Evolutionary conservation across 2,329 filamentous ascomycete species (phyloP), one percentile per base, ranked within the genome.

Genomic region (Aspergillus fischeri): DNA sequence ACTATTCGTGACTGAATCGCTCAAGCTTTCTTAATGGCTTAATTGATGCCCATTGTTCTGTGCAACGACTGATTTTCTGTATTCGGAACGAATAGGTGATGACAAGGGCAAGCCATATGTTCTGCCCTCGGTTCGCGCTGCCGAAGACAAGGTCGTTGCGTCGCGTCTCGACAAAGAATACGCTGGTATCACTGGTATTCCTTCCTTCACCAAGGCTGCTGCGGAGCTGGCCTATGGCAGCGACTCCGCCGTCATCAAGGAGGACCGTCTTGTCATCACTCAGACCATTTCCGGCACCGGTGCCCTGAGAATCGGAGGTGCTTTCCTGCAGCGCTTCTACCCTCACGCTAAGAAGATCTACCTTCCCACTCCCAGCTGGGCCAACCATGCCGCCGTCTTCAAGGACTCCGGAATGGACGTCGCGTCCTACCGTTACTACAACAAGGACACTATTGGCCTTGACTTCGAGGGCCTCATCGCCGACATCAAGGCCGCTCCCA

Each of bases 261-360:
- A 87, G 61, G 82, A 83, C 75, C 89, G 92, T 70, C 81, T 97
- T 62, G 92, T 87, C 79, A 92, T 96, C 78, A 97, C 93, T 62
- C 94, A 99, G 83, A 91, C 92, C 79, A 97, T 99, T 81, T 99
- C 94, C 60, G 94, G 94, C 67, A 99, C 94, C 57, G 94, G 94
- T 73, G 94, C 94, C 62, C 86, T 99, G 71, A 88, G 94, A 75
- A 93, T 99, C 73, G 94, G 91, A 64, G 94, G 88, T 71, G 92
- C 90, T 67, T 99, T 97, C 86, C 84, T 99, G 67, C 78, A 90
- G 77, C 89, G 92, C 71, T 93, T 91, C 85, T 97, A 89, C 82
- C 92, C 92, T 48, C 86, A 89, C 74, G 86, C 86, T 68, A 97
- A 97, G 87, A 90, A 89, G 77, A 91, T 99, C 80, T 97, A 96